These are phyloP conservation scores for Elongisporangium senticosum DNA, from an alignment of 352 stramenopile species.

Conservation along the genomic window DNA sequence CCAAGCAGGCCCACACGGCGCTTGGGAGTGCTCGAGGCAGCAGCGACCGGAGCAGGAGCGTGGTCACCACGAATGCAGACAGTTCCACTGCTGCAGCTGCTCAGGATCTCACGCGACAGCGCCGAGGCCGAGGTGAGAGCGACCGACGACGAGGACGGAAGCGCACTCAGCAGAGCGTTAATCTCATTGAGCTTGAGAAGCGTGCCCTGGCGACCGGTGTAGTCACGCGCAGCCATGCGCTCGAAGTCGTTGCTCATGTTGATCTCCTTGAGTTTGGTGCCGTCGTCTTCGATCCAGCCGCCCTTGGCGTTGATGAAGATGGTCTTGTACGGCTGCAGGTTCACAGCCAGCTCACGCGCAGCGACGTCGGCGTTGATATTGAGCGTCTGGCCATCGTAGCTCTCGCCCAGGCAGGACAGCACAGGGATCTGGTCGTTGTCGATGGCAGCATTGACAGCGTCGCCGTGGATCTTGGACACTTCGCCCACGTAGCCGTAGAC, in stretches of 20 bases:
- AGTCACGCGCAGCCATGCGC: slow-evolving; percentile 71
- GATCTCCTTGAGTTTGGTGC: slow-evolving; percentile 78
- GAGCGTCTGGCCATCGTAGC: slow-evolving; percentile 64
- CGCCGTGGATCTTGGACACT: slow-evolving; percentile 68
- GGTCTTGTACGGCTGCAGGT: slow-evolving; percentile 80
- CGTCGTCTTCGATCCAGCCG: slow-evolving; percentile 84
- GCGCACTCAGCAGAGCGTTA: slow-evolving; percentile 68
- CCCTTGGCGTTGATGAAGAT: slow-evolving; percentile 89
- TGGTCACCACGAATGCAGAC: slow-evolving; percentile 66
- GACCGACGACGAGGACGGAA: slow-evolving; percentile 77
- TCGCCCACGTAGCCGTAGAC: slow-evolving; percentile 84
- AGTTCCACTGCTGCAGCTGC: slow-evolving; percentile 80
- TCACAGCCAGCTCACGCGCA: slow-evolving; percentile 71
- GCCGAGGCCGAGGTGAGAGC: slow-evolving; percentile 78
- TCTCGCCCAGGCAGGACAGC: slow-evolving; percentile 81
- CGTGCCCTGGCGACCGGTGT: slow-evolving; percentile 85
- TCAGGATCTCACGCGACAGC: slow-evolving; percentile 82
- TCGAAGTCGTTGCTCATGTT: slow-evolving; percentile 80
- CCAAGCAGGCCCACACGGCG: slow-evolving; percentile 82
- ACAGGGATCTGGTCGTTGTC: slow-evolving; percentile 72
- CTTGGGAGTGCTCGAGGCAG: slow-evolving; percentile 28
- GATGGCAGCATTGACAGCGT: slow-evolving; percentile 65
- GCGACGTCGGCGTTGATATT: slow-evolving; percentile 89
- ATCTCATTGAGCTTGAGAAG: slow-evolving; percentile 92
- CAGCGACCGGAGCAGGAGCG: slow-evolving; percentile 10